A percentile compares a stretch with the other conserved stretches of the same genome.
Evolutionary conservation across 2,329 filamentous ascomycete species (phyloP).

Genomic region (Dothistroma septosporum): DNA sequence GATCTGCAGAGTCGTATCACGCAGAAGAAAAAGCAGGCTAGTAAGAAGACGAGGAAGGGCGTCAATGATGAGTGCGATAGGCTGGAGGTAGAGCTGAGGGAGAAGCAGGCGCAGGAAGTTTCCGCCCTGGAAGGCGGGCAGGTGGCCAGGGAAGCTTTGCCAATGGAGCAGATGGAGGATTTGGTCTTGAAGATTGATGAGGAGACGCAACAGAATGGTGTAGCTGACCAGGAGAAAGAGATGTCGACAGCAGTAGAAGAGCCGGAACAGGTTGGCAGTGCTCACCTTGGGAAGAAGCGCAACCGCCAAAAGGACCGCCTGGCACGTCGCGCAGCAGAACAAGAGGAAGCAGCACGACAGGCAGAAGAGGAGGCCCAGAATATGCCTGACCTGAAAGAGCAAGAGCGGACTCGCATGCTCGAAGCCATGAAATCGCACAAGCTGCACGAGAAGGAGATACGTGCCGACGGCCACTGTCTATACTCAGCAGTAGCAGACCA

Average conservation of each 20-base stretch:
- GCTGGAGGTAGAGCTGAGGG: conserved; percentile 54
- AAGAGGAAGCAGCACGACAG: conserved; percentile 62
- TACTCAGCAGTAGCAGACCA: conserved; percentile 91
- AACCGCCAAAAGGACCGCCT: conserved; percentile 90
- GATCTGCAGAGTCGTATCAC: conserved; percentile 83
- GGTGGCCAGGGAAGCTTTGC: conserved; percentile 10
- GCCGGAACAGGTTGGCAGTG: conserved; percentile 21
- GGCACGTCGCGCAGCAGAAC: conserved; percentile 81
- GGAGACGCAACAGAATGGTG: conserved; percentile 7
- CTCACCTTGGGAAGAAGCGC: conserved; percentile 59
- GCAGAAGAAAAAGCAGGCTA: conserved; percentile 94
- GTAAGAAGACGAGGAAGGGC: conserved; percentile 66
- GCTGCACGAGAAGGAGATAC: conserved; percentile 72
- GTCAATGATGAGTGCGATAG: conserved; percentile 60
- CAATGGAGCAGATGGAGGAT: conserved; percentile 20
- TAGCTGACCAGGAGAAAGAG: not conserved
- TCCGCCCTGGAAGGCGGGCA: conserved; percentile 41
- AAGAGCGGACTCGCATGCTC: conserved; percentile 68
- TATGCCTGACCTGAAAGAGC: conserved; percentile 67
- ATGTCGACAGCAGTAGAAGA: not conserved
- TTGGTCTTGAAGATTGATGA: conserved; percentile 22
- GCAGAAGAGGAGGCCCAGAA: conserved; percentile 71
- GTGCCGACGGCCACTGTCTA: conserved; percentile 89
- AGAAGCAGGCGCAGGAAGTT: conserved; percentile 52
- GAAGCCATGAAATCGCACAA: conserved; percentile 59